phyloP scores from a whole-genome alignment of 139 green algal species.

The Chlorella sorokiniana region DNA sequence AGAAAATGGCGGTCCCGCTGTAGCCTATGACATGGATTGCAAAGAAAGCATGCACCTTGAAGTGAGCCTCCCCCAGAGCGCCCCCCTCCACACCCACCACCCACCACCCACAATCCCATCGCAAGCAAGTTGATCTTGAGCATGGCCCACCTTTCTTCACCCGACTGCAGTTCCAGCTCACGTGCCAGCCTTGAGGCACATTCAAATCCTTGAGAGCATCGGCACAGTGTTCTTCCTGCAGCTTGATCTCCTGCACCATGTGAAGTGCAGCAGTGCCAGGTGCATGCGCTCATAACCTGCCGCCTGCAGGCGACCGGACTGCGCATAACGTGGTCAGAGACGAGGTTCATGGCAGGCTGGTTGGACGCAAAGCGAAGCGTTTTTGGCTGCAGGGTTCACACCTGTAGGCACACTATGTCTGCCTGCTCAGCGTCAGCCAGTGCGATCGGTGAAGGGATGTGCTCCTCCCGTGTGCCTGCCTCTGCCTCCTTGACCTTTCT shows the following conservation, averaged over 20 bases:
- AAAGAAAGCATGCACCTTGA: not conserved
- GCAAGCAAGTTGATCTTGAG: too few relatives aligned
- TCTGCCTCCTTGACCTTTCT: slow-evolving; percentile 61
- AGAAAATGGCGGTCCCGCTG: slow-evolving; percentile 67
- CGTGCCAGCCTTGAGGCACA: slow-evolving; percentile 49
- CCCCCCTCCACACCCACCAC: not conserved
- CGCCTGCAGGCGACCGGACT: too few relatives aligned
- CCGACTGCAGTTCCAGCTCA: slow-evolving; percentile 59
- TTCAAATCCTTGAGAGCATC: slow-evolving; percentile 32
- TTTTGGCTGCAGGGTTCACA: too few relatives aligned
- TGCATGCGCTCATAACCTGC: too few relatives aligned
- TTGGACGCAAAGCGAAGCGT: too few relatives aligned
- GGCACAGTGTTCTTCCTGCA: slow-evolving; percentile 57
- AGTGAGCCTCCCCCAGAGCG: not conserved
- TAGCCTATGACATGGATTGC: slow-evolving; percentile 47
- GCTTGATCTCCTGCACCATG: slow-evolving; percentile 72
- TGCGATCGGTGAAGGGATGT: slow-evolving; percentile 8
- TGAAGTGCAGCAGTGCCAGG: not conserved
- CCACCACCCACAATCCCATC: too few relatives aligned
- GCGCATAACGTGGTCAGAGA: too few relatives aligned
- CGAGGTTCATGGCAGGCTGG: too few relatives aligned
- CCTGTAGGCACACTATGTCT: slow-evolving; percentile 61
- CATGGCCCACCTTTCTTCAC: slow-evolving; percentile 48
- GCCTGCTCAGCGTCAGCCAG: slow-evolving; percentile 61
- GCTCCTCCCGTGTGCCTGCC: slow-evolving; percentile 1